A percentile compares a stretch with the other conserved stretches of the same genome.
These are phyloP conservation scores for Taxillus chinensis DNA, from an alignment of 164 flowering plant genomes.

Conservation along the genomic window DNA sequence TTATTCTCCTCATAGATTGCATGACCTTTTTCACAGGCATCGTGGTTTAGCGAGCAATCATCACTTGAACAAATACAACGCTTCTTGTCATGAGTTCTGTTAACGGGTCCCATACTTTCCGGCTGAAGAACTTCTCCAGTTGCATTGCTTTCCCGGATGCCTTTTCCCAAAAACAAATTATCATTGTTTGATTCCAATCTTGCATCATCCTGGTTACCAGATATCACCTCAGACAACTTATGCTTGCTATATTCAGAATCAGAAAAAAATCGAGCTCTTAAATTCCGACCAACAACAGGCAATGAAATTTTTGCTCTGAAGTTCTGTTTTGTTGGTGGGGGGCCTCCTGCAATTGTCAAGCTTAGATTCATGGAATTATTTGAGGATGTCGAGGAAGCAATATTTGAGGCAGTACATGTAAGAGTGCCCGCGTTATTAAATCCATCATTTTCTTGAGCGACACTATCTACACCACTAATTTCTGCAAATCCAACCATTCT, in stretches of 20 bases:
- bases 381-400: slow-evolving; percentile 10
- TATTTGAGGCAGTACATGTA: slow-evolving; percentile 9
- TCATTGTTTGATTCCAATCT: slow-evolving; percentile 6
- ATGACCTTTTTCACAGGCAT: slow-evolving; percentile 7
- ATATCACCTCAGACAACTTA: neutral
- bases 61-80: slow-evolving; percentile 10
- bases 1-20: neutral
- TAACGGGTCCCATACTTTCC: slow-evolving; percentile 10
- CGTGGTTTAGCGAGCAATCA: slow-evolving; percentile 7
- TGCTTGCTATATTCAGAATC: slow-evolving; percentile 20
- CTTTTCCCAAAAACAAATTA: slow-evolving; percentile 10
- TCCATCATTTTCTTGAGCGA: slow-evolving; percentile 9
- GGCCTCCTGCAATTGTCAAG: slow-evolving; percentile 91
- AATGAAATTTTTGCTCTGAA: slow-evolving; percentile 71
- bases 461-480: slow-evolving; percentile 19
- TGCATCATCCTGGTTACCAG: slow-evolving; percentile 7
- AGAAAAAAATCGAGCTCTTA: slow-evolving; percentile 46
- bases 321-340: slow-evolving; percentile 76
- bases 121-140: slow-evolving; percentile 9
- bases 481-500: slow-evolving; percentile 56
- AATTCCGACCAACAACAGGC: slow-evolving; percentile 67
- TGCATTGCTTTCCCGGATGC: slow-evolving; percentile 2
- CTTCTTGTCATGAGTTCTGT: slow-evolving; percentile 13
- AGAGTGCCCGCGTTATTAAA: slow-evolving; percentile 11
- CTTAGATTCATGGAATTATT: slow-evolving; percentile 25